phyloP scores from a whole-genome alignment of 2,329 filamentous ascomycete species.

The Fusarium transvaalense region DNA sequence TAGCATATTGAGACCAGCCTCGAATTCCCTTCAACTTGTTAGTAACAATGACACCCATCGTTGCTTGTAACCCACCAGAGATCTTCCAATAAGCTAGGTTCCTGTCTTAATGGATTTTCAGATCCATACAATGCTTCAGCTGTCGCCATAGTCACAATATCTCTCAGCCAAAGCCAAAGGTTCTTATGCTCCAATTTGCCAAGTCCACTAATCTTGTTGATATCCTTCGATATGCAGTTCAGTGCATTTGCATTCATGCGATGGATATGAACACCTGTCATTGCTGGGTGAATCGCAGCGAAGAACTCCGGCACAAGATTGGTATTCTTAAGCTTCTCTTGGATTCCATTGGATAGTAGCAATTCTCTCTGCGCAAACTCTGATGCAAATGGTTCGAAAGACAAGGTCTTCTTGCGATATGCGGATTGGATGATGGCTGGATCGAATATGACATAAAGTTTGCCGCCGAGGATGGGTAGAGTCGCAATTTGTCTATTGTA shows the following conservation, averaged over 20 bases:
- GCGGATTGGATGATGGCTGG: constrained; percentile 57
- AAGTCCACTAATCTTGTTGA: constrained; percentile 45
- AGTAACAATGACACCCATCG: fast-evolving
- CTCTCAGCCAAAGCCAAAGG: constrained; percentile 54
- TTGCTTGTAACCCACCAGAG: constrained; percentile 11
- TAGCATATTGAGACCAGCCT: constrained; percentile 13
- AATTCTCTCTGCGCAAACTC: constrained; percentile 55
- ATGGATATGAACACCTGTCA: constrained; percentile 51
- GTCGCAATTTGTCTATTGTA: constrained; percentile 56
- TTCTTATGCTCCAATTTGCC: constrained; percentile 19
- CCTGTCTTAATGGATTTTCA: constrained; percentile 21
- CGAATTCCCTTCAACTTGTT: constrained; percentile 8
- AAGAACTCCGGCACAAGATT: constrained; percentile 54
- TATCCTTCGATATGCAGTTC: constrained; percentile 48
- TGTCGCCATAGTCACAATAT: constrained; percentile 41
- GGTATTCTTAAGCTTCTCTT: constrained; percentile 34
- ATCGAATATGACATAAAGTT: constrained; percentile 60
- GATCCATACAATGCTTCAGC: constrained; percentile 30
- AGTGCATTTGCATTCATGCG: constrained; percentile 55
- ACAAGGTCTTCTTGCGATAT: constrained; percentile 58
- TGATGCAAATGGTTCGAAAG: constrained; percentile 58
- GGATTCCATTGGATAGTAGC: constrained; percentile 49
- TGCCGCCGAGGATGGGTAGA: constrained; percentile 58
- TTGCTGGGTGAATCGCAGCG: constrained; percentile 51
- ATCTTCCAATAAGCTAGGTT: constrained; percentile 1